Base-by-base conservation (phyloP, 768 basidiomycete species). In the Porpolomopsis calyptriformis region DNA sequence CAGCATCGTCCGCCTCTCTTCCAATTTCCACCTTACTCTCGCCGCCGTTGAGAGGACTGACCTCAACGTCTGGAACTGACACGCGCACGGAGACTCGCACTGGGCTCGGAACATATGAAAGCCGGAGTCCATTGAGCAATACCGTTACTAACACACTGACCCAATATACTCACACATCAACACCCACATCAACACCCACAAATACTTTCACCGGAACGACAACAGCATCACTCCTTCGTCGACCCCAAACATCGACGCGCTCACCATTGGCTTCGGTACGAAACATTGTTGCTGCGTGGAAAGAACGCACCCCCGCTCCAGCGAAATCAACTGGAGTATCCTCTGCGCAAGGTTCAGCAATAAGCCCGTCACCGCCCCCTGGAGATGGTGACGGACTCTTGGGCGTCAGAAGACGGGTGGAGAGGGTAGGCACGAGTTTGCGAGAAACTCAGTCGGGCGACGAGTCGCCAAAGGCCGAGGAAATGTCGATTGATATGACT, bases 281-380 rank as follows among this genome's bases (percentile, higher is more conserved):
- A 25, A 88, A 88, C 52, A 77, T 88, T 31, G 81, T 90, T 5
- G 75, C 78, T 0, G 69, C 81, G 6, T 90, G 86, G 85, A 88
- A 86, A 58, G 82, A 85, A 49, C 74, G 82, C 16, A 81, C 82
- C 0, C 81, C 85, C 0, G 66, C 69, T 7, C 60, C 71, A 0
- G 69, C 64, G 18, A 63, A 63, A 2, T 55, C 62, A 12, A 33
- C 52, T 19, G 64, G 55, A 0, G 63, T 67, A 29, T 65, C 66
- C 2, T 64, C 67, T 4, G 62, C 58, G n/a, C 63, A 64, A 1
- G 68, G 63, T 1, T 70, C 71, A 0, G 65, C 65, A 1, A 58
- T 59, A 1, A 63, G 63, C 36, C 69, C 73, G 10, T 64, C 69
- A 7, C 61, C 63, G 4, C 48, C 60, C 14, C 41, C 50, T 22